Conservation (phyloP, 2,329 filamentous ascomycete genomes). For the Colletotrichum caudatum region DNA sequence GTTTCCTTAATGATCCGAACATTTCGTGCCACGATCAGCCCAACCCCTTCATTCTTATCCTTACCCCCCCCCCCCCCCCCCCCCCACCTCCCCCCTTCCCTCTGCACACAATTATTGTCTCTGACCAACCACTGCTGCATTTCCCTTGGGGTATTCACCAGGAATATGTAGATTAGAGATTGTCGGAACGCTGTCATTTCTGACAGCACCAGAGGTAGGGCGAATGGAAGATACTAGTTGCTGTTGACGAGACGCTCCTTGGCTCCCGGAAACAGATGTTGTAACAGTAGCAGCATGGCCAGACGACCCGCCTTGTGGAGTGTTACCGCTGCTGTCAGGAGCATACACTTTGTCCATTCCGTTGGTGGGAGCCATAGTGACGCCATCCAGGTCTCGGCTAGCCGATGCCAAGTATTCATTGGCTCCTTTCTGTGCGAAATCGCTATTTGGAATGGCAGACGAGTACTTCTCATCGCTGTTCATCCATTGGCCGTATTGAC, state of each 20-base stretch:
- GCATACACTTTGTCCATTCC: neutral
- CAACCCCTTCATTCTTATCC: neutral
- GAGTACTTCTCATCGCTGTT: slow-evolving; percentile 15
- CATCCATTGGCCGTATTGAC: slow-evolving; percentile 40
- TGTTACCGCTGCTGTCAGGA: neutral
- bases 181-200: slow-evolving; percentile 62
- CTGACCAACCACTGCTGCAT: neutral
- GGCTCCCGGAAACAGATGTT: neutral
- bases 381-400: neutral
- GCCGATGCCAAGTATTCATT: slow-evolving; percentile 3
- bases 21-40: neutral
- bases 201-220: slow-evolving; percentile 45
- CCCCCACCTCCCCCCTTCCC: neutral
- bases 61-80: neutral
- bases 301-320: neutral
- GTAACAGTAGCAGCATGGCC: neutral
- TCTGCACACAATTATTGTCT: slow-evolving; percentile 10
- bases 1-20: neutral
- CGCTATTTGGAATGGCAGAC: neutral
- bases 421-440: neutral
- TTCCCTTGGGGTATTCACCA: slow-evolving; percentile 69
- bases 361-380: neutral
- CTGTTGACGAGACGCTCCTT: slow-evolving; percentile 9
- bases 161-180: slow-evolving; percentile 78
- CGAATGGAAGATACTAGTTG: slow-evolving; percentile 41